Conservation (phyloP, 108 stramenopile genomes). For the Skeletonema costatum region DNA sequence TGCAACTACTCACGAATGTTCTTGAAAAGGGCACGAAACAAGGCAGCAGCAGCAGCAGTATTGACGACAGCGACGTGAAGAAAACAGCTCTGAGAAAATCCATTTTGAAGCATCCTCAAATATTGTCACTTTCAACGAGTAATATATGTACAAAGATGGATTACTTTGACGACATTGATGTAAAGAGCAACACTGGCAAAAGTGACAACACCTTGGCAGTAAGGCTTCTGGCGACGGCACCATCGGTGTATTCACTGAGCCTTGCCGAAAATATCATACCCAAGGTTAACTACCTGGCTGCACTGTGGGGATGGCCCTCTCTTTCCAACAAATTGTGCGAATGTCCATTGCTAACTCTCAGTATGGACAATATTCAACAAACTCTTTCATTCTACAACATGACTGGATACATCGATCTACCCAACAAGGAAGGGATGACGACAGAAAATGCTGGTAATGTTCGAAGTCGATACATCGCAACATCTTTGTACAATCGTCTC, state of each 20-base stretch:
- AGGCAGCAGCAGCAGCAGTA: conserved; percentile 1
- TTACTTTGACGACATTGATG: conserved; percentile 68
- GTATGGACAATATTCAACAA: conserved; percentile 75
- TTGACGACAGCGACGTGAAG: conserved; percentile 3
- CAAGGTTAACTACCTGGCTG: conserved; percentile 63
- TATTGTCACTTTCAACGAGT: conserved; percentile 59
- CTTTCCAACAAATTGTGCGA: conserved; percentile 49
- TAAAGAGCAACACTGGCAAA: neutral
- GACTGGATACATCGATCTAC: conserved; percentile 72
- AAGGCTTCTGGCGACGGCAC: conserved; percentile 51
- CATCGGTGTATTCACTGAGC: conserved; percentile 72
- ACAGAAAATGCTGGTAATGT: conserved; percentile 18
- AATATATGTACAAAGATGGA: conserved; percentile 64
- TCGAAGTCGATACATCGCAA: conserved; percentile 76
- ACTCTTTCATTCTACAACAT: conserved; percentile 78
- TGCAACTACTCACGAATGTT: conserved; percentile 37
- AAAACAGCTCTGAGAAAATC: conserved; percentile 47
- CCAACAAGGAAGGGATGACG: neutral
- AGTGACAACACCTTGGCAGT: conserved; percentile 37
- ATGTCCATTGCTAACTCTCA: conserved; percentile 80
- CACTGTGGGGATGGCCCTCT: conserved; percentile 52
- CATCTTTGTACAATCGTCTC: conserved; percentile 80
- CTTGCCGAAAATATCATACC: conserved; percentile 67
- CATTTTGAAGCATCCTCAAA: conserved; percentile 68
- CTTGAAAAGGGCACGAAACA: conserved; percentile 6